Percentiles rank a stretch among this genome's conserved stretches.
phyloP scores from a whole-genome alignment of 306 rosid species.

The Sechiopsis laciniata region DNA sequence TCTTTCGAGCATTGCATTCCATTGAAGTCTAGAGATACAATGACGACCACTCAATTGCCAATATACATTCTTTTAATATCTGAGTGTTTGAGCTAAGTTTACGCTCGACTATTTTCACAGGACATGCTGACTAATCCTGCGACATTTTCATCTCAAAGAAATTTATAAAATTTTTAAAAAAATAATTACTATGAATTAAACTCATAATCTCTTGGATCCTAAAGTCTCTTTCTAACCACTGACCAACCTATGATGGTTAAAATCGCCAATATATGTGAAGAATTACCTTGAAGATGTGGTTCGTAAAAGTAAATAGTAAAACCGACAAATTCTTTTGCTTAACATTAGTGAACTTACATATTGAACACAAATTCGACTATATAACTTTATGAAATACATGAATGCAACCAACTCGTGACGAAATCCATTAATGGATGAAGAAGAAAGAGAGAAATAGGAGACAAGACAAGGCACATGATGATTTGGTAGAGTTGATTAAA shows the following conservation, averaged over 20 bases:
- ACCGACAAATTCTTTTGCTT: not conserved
- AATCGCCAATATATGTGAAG: no score
- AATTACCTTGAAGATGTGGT: no score
- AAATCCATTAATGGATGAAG: not conserved
- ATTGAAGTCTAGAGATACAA: not conserved
- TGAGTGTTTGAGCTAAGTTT: no score
- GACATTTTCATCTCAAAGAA: no score
- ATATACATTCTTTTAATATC: not conserved
- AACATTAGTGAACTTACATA: not conserved
- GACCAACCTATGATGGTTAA: no score
- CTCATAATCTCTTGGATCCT: no score
- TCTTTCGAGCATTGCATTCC: not conserved
- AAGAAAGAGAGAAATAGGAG: not conserved
- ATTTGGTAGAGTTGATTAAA: constrained; percentile 12
- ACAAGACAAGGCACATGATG: constrained; percentile 11
- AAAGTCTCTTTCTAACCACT: no score
- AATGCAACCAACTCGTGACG: not conserved
- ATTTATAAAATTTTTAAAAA: no score
- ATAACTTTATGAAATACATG: not conserved
- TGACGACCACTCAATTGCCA: not conserved
- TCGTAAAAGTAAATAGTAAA: not conserved
- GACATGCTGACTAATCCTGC: not conserved
- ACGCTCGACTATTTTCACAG: no score
- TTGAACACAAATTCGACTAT: not conserved
- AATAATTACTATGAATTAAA: no score